These are phyloP conservation scores for Mycena olivaceomarginata DNA, from an alignment of 768 basidiomycete genomes.

Conservation along the genomic window DNA sequence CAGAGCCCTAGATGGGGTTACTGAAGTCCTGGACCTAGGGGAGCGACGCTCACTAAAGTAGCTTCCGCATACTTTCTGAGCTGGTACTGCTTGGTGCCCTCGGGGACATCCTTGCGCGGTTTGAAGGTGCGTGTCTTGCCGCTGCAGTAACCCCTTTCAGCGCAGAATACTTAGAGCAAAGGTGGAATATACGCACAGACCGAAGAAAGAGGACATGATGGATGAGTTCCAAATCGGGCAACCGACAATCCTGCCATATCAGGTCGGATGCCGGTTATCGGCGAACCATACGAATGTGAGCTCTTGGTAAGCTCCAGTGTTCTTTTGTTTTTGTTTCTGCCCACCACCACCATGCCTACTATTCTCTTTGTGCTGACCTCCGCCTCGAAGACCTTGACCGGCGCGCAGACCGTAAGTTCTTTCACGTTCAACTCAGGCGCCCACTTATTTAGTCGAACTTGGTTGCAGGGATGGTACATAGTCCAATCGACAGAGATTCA, in stretches of 20 bases:
- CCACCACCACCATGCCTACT: constrained; percentile 57
- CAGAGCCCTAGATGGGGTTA: constrained; percentile 82
- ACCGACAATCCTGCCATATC: not conserved
- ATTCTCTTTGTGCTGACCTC: constrained; percentile 89
- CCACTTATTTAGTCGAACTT: not conserved
- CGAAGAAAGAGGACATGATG: constrained; percentile 91
- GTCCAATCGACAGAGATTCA: not conserved
- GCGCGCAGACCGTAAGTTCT: constrained; percentile 42
- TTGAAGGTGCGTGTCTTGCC: constrained; percentile 97
- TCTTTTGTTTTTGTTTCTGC: constrained; percentile 1
- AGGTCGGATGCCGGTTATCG: not conserved
- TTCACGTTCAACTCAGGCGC: not conserved
- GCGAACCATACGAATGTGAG: too few species aligned
- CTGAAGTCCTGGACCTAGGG: constrained; percentile 2
- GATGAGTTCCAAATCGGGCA: constrained; percentile 21
- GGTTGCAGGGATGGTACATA: constrained; percentile 72
- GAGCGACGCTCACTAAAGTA: constrained; percentile 78
- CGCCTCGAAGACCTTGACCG: constrained; percentile 72
- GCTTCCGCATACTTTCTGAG: constrained; percentile 98
- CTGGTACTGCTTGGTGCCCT: constrained; percentile 98
- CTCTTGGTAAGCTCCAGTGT: too few species aligned
- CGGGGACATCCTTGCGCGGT: constrained; percentile 94
- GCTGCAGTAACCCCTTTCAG: constrained; percentile 59
- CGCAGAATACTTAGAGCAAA: not conserved
- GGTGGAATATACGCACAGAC: constrained; percentile 75